Evolutionary conservation across 2,329 filamentous ascomycete species (phyloP), one percentile per base, ranked within the genome.

Genomic region (Pseudogymnoascus sp.): DNA sequence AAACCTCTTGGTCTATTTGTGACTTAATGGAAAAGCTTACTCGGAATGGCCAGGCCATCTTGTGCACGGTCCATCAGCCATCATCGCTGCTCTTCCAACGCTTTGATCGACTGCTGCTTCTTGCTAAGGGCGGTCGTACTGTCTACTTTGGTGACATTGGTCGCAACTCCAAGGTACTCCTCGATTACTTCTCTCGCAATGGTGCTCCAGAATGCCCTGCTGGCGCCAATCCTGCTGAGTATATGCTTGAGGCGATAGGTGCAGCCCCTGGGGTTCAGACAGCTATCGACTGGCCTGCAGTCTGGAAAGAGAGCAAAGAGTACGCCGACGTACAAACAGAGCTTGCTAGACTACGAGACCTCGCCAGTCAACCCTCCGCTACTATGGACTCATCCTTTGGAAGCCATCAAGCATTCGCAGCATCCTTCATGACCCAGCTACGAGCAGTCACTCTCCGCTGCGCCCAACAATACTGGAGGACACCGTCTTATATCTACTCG

Each of bases 381-480:
- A 19, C 60, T 39, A 19, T 30, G 42, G 45, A 39, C 67, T 76
- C 79, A 59, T 74, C 79, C 64, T 76, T 76, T 62, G 45, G 12
- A 30, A 16, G n/a, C 8, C 84, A 83, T 66, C 78, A 82, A 7
- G 88, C 92, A 72, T 94, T 93, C 64, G 90, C 91, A 3, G 87
- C 89, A 65, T 84, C 90, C 0, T 88, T 93, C 69, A 64, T 63
- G 1, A 69, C 78, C 0, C 91, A 95, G 71, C 74, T 92, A 2
- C 75, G 73, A 52, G 79, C 84, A 63, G 88, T 90, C 55, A 83
- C 83, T 2, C 68, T 79, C 5, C 85, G 88, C 64, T 83, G 89
- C 8, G 89, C 89, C 74, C 79, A 87, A 69, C 88, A 91, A 71
- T 89, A 89, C 77, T 91, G 88, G 87, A 82, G 88, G 58, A 88